These are phyloP conservation scores for Fusarium caatingaense DNA, from an alignment of 2,329 filamentous ascomycete genomes.

Conservation along the genomic window DNA sequence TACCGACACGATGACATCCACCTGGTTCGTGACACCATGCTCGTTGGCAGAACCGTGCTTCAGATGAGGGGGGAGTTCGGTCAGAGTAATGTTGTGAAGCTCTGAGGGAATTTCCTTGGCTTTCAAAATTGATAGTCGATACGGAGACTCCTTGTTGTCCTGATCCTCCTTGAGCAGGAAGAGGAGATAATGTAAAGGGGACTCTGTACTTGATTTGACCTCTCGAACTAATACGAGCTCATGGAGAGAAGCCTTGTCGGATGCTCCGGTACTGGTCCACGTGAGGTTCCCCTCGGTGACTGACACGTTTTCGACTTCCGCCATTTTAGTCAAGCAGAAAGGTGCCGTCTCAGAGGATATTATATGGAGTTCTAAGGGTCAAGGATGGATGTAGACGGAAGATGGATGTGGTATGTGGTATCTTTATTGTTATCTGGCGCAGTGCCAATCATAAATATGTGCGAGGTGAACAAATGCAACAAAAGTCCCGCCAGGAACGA, in stretches of 20 bases:
- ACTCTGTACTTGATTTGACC: neutral
- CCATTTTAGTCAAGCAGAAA: neutral
- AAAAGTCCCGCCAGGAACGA: neutral
- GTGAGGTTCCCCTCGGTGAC: constrained; percentile 43
- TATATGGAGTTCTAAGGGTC: neutral
- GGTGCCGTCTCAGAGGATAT: constrained; percentile 21
- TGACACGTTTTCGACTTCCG: constrained; percentile 34
- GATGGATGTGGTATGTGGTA: constrained; percentile 18
- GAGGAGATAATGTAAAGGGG: constrained; percentile 49
- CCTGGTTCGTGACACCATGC: constrained; percentile 38
- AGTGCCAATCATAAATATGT: constrained; percentile 30
- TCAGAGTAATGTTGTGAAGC: constrained; percentile 52
- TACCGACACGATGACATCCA: constrained; percentile 76
- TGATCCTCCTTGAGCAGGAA: constrained; percentile 54
- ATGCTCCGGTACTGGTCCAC: constrained; percentile 42
- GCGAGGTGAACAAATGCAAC: neutral
- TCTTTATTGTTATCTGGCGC: constrained; percentile 25
- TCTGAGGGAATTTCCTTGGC: constrained; percentile 51
- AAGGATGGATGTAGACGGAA: neutral
- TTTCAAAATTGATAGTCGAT: constrained; percentile 46
- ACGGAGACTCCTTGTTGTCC: constrained; percentile 44
- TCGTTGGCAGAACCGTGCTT: constrained; percentile 34
- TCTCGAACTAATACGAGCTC: constrained; percentile 48
- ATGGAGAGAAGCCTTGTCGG: constrained; percentile 34
- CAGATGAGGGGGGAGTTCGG: constrained; percentile 55